Evolutionary conservation across 2,329 filamentous ascomycete species (phyloP).

Genomic region (Verticillium klebahnii): DNA sequence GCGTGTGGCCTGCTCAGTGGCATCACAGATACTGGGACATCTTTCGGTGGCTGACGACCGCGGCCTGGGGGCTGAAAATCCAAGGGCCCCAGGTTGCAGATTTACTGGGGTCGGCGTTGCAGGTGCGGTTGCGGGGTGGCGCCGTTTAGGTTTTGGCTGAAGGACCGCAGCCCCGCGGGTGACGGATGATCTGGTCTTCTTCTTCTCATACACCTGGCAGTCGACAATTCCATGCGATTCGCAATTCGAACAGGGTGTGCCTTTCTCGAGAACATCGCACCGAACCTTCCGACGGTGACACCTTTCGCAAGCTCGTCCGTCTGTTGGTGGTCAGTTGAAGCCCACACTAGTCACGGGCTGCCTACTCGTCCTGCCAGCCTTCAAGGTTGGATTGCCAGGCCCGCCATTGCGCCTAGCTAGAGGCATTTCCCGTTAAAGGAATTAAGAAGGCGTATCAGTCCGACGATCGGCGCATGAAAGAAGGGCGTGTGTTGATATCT

Average conservation of each 20-base stretch:
- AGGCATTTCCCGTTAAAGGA: neutral
- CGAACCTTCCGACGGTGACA: constrained; percentile 47
- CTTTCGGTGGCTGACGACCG: neutral
- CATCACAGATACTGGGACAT: neutral
- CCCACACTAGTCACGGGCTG: no score
- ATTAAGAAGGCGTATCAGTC: neutral
- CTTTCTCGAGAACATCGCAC: constrained; percentile 42
- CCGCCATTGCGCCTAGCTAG: neutral
- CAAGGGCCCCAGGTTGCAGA: neutral
- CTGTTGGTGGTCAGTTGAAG: constrained; percentile 12
- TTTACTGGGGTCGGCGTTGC: constrained; percentile 12
- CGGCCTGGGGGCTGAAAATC: neutral
- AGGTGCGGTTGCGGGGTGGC: constrained; percentile 19
- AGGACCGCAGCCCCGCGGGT: constrained; percentile 26
- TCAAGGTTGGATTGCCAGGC: neutral
- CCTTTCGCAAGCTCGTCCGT: constrained; percentile 37
- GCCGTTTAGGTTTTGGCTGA: constrained; percentile 35
- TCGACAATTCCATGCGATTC: constrained; percentile 31
- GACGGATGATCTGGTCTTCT: constrained; percentile 36
- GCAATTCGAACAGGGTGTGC: constrained; percentile 44
- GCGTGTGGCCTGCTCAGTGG: constrained; percentile 33
- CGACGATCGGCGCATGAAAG: neutral
- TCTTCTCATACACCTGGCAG: constrained; percentile 46
- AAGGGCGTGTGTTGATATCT: neutral
- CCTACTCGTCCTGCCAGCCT: constrained; percentile 10